Evolutionary conservation across 2,329 filamentous ascomycete species (phyloP).

Genomic region (Penicillium psychrosexuale): DNA sequence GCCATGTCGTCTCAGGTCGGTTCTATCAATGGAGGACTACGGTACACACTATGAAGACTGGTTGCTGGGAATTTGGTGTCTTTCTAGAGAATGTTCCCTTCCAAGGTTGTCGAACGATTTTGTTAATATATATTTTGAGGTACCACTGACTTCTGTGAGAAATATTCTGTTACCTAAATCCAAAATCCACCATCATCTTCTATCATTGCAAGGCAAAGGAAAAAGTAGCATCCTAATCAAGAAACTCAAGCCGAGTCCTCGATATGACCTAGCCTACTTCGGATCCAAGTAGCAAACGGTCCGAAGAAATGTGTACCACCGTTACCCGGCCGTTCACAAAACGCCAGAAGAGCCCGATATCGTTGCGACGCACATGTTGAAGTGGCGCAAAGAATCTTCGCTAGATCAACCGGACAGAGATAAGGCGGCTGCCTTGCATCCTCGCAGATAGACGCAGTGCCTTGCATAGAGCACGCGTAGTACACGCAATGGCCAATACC

Average conservation of each 20-base stretch:
- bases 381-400: slow-evolving; percentile 27
- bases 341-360: slow-evolving; percentile 22
- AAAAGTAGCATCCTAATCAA: not conserved
- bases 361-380: slow-evolving; percentile 9
- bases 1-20: not conserved
- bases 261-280: not conserved
- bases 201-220: not conserved
- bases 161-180: not conserved
- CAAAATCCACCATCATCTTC: not conserved
- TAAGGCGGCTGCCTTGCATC: slow-evolving; percentile 35
- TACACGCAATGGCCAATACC: slow-evolving; percentile 61
- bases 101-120: not conserved
- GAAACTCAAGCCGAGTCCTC: not conserved
- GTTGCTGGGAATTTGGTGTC: not conserved
- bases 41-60: not conserved
- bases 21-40: not conserved
- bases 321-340: slow-evolving; percentile 18
- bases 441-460: slow-evolving; percentile 29
- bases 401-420: slow-evolving; percentile 32
- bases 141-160: too few species aligned
- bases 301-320: slow-evolving; percentile 19
- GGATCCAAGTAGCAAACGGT: slow-evolving; percentile 24
- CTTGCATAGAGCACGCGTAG: slow-evolving; percentile 37
- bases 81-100: not conserved
- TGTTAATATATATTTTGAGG: too few species aligned